Conservation (phyloP, 306 rosid species). For the Vicia villosa region DNA sequence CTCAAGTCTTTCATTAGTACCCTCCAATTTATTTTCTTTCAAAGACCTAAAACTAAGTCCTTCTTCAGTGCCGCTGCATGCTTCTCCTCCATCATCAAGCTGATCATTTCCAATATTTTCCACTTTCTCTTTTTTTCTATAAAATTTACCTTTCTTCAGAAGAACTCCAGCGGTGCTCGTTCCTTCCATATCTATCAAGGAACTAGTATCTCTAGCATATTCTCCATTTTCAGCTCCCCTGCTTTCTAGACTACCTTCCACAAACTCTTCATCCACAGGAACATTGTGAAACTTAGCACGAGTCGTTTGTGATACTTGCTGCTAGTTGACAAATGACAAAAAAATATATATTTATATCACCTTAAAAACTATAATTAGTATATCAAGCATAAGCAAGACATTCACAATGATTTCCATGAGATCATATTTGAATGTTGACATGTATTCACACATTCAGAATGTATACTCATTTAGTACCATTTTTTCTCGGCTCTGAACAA, state of each 20-base stretch:
- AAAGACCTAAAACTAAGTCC: conserved; percentile 51
- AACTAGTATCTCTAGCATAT: conserved; percentile 57
- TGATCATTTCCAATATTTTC: conserved; percentile 51
- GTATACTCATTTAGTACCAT: conserved; percentile 40
- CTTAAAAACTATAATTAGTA: conserved; percentile 1
- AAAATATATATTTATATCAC: conserved; percentile 19
- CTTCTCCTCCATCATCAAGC: conserved; percentile 84
- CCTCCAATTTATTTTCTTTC: conserved; percentile 60
- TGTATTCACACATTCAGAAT: conserved; percentile 35
- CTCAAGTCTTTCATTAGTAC: conserved; percentile 55
- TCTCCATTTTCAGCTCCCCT: conserved; percentile 78
- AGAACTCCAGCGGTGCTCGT: conserved; percentile 56
- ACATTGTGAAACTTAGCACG: conserved; percentile 49
- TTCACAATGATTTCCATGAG: conserved; percentile 43
- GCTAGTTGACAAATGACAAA: conserved; percentile 46
- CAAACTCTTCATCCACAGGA: conserved; percentile 54
- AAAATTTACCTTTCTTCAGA: conserved; percentile 51
- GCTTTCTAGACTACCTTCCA: conserved; percentile 70
- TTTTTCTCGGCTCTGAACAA: conserved; percentile 55
- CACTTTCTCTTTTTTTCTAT: conserved; percentile 63
- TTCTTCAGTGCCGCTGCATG: conserved; percentile 90
- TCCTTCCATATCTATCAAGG: conserved; percentile 62
- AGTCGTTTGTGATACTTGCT: conserved; percentile 43
- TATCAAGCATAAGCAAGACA: conserved; percentile 38
- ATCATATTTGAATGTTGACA: conserved; percentile 33